These are phyloP conservation scores for Poa annua DNA, from an alignment of 176 grass and related monocot genomes.

Conservation along the genomic window DNA sequence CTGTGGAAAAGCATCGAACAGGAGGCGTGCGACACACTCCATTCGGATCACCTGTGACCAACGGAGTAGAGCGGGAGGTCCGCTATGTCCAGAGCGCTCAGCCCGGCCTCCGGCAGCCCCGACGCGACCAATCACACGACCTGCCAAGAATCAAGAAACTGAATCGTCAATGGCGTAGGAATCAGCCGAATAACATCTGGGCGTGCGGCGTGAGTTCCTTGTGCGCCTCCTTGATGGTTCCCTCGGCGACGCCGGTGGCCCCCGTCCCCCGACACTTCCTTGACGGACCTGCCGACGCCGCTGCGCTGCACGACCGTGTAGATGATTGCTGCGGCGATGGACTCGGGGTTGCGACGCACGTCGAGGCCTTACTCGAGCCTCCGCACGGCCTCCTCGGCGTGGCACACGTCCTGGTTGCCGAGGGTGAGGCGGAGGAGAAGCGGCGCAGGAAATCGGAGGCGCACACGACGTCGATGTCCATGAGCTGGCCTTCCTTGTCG, in stretches of 20 bases:
- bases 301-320: constrained; percentile 52
- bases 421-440: constrained; percentile 54
- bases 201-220: constrained; percentile 49
- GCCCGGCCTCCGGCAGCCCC: no score
- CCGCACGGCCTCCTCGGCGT: constrained; percentile 41
- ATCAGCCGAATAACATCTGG: constrained; percentile 34
- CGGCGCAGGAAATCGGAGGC: constrained; percentile 47
- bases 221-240: constrained; percentile 52
- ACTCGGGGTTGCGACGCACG: constrained; percentile 56
- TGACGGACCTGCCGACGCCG: constrained; percentile 28
- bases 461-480: constrained; percentile 49
- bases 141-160: constrained; percentile 13
- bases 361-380: constrained; percentile 43
- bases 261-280: constrained; percentile 46
- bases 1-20: no score
- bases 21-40: no score
- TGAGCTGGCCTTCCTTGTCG: not conserved
- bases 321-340: constrained; percentile 54
- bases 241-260: constrained; percentile 58
- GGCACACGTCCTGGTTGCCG: constrained; percentile 46
- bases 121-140: not conserved
- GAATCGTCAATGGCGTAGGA: not conserved
- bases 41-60: no score
- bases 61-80: no score
- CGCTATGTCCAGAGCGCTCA: no score